Percentiles rank a stretch among this genome's conserved stretches.
These are phyloP conservation scores for Cladophialophora bantiana DNA, from an alignment of 2,329 filamentous ascomycete genomes.

Conservation along the genomic window DNA sequence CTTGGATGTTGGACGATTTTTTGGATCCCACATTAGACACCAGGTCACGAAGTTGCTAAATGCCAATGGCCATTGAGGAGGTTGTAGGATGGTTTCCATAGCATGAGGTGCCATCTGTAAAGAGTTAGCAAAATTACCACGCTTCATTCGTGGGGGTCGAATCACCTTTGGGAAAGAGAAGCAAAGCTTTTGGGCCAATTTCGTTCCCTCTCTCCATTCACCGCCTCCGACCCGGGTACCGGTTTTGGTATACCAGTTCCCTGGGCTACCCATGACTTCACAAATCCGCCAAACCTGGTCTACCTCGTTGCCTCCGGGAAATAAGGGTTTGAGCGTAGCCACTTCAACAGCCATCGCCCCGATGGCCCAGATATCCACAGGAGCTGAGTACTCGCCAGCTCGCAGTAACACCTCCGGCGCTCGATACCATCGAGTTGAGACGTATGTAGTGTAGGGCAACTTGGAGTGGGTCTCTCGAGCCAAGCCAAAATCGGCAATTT, in stretches of 20 bases:
- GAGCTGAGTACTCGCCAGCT: constrained; percentile 95
- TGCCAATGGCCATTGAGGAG: constrained; percentile 88
- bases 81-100: constrained; percentile 89
- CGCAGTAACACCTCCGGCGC: constrained; percentile 92
- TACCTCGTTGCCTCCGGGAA: constrained; percentile 97
- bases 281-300: constrained; percentile 99
- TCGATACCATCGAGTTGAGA: constrained; percentile 94
- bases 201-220: constrained; percentile 94
- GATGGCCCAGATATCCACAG: constrained; percentile 97
- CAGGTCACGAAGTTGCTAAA: constrained; percentile 94
- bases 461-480: constrained; percentile 98
- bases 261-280: constrained; percentile 98
- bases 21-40: constrained; percentile 99
- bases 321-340: constrained; percentile 92
- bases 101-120: constrained; percentile 91
- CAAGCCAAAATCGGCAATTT: constrained; percentile 97
- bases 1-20: constrained; percentile 84
- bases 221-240: constrained; percentile 88
- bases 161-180: constrained; percentile 90
- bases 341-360: constrained; percentile 99
- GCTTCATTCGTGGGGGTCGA: constrained; percentile 29
- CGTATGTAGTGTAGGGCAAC: constrained; percentile 95
- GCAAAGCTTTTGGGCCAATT: constrained; percentile 91
- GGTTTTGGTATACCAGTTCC: constrained; percentile 95
- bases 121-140: constrained; percentile 27